Conservation (phyloP, 306 rosid genomes). For the Vigna hirtella region DNA sequence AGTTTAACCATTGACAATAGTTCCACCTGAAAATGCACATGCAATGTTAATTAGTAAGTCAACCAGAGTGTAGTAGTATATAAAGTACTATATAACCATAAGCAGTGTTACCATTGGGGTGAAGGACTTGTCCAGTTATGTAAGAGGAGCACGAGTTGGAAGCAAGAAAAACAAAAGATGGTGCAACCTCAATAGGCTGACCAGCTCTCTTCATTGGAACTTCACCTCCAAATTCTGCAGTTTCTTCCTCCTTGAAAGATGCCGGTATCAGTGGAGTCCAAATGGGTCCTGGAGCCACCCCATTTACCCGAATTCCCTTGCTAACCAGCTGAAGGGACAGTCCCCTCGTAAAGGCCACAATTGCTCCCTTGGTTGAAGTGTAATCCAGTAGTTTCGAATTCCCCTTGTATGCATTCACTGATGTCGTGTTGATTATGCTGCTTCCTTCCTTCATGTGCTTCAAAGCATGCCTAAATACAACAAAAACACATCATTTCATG, state of each 20-base stretch:
- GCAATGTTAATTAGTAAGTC: not conserved
- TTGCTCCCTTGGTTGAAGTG: constrained; percentile 76
- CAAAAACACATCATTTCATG: not conserved
- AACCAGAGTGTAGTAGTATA: not conserved
- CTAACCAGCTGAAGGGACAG: constrained; percentile 68
- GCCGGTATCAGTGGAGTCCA: constrained; percentile 83
- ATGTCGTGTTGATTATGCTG: constrained; percentile 75
- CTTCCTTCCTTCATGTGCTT: constrained; percentile 88
- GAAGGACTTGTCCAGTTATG: constrained; percentile 82
- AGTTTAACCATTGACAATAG: constrained; percentile 65
- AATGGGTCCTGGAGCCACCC: constrained; percentile 85
- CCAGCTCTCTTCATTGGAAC: constrained; percentile 87
- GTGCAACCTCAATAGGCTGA: constrained; percentile 86
- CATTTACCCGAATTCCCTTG: constrained; percentile 79
- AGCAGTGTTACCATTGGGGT: constrained; percentile 68
- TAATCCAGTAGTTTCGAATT: constrained; percentile 62
- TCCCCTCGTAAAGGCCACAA: constrained; percentile 77
- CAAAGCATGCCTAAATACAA: constrained; percentile 66
- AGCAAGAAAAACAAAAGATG: constrained; percentile 74
- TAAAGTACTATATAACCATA: not conserved
- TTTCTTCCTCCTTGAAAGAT: constrained; percentile 60
- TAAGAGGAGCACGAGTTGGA: constrained; percentile 73
- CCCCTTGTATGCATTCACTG: constrained; percentile 80
- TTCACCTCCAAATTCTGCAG: constrained; percentile 53
- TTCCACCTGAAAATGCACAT: constrained; percentile 63